Conservation (phyloP, 108 stramenopile species). For the Pseudonitzschia multiseries region DNA sequence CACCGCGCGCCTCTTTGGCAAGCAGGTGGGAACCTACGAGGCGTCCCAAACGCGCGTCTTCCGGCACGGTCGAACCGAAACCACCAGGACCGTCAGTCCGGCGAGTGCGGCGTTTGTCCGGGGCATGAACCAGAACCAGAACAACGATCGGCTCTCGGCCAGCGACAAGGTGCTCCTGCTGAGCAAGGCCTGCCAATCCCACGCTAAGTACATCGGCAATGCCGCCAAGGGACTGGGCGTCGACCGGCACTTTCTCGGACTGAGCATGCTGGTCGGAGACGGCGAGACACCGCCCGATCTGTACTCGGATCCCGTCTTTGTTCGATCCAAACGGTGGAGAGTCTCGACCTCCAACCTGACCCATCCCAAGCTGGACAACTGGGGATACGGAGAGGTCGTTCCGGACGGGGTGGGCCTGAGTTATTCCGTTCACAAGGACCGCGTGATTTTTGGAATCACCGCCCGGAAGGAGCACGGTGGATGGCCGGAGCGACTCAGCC, state of each 20-base stretch:
- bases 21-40: slow-evolving; percentile 83
- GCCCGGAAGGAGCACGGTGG: slow-evolving; percentile 48
- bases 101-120: slow-evolving; percentile 61
- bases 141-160: slow-evolving; percentile 8
- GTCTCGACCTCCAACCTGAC: slow-evolving; percentile 88
- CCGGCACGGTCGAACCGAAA: slow-evolving; percentile 81
- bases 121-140: slow-evolving; percentile 36
- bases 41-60: slow-evolving; percentile 79
- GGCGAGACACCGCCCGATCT: slow-evolving; percentile 65
- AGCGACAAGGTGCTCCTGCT: slow-evolving; percentile 60
- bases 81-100: slow-evolving; percentile 64
- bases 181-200: slow-evolving; percentile 64
- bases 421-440: slow-evolving; percentile 69
- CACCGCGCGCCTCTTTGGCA: slow-evolving; percentile 68
- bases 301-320: slow-evolving; percentile 72
- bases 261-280: slow-evolving; percentile 56
- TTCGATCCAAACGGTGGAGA: slow-evolving; percentile 83
- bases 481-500: slow-evolving; percentile 48
- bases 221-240: slow-evolving; percentile 83
- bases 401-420: slow-evolving; percentile 88
- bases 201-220: slow-evolving; percentile 63
- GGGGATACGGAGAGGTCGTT: slow-evolving; percentile 93
- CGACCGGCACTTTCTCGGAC: slow-evolving; percentile 85
- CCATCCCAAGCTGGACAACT: slow-evolving; percentile 83
- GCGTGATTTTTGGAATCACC: slow-evolving; percentile 35